Base-by-base conservation (phyloP, 345 rosid genomes). In the Boechera retrofracta region DNA sequence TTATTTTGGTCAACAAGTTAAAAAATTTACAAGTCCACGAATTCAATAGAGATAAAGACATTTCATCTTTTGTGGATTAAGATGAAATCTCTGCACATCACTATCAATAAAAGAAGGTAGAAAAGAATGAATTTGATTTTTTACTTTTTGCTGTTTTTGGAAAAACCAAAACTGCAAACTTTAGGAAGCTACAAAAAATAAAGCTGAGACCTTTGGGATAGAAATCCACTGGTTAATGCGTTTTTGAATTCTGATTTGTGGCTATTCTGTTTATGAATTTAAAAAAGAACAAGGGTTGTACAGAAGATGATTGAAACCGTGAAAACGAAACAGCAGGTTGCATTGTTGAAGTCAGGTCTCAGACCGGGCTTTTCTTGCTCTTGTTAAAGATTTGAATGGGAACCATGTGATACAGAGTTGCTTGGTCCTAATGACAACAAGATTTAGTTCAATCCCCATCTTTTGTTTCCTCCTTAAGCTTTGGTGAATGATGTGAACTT, bases 381-480 rank as follows among this genome's bases (percentile, higher is more conserved):
- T 89, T 3, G 82, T 87, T 35, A 86, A 82, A 78, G 94, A 91
- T 77, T 78, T 88, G 68, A 91, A 91, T 79, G 97, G 97, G 33
- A 91, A 88, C 78, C 92, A 91, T 82, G 94, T 91, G 57, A 70
- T 91, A 2, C 94, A 89, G 62, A 85, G 91, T 69, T 91, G 97
- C 81, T 83, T 89, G 66, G 78, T 72, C 76, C 74, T 72, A 86
- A 83, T 47, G 89, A 89, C 69, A 83, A 83, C 26, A 83, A 86
- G 94, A 94, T 87, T 72, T 36, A 16, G 7, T 72, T 21, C 51
- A 18, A 7, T 38, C 41, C 2, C 41, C 52, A 35, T 57, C 33
- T 52, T 58, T 33, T n/a, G 7, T 73, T 72, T 60, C 60, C 7
- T 64, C 60, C 29, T 16, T 18, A 35, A 12, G 41, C 18, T 33